These are phyloP conservation scores for Ustilago hordei DNA, from an alignment of 1,284 basidiomycete species.

Conservation along the genomic window DNA sequence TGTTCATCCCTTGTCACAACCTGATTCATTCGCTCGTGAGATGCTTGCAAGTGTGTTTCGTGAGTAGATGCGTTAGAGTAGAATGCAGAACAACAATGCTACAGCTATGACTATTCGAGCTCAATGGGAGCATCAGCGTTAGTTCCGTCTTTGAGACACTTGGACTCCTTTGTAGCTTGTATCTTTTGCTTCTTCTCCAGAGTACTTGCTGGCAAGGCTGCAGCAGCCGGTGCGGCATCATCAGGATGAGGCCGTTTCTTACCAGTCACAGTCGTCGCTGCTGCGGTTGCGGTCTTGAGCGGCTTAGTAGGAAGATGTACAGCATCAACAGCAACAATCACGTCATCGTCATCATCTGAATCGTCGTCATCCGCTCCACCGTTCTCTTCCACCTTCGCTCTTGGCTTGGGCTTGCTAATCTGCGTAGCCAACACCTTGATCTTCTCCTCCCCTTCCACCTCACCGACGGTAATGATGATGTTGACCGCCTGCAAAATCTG, in stretches of 20 bases:
- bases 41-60: background rate
- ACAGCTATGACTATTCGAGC: conserved; percentile 18
- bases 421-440: conserved; percentile 18
- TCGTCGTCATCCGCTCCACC: conserved; percentile 4
- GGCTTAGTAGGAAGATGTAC: conserved; percentile 1
- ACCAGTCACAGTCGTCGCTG: conserved; percentile 6
- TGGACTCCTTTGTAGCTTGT: background rate
- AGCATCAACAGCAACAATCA: background rate
- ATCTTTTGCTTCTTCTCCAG: conserved; percentile 30
- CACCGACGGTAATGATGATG: conserved; percentile 42
- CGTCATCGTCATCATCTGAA: conserved; percentile 10
- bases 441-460: background rate
- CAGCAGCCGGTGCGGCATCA: background rate
- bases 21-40: background rate
- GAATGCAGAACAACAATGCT: background rate
- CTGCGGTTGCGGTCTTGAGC: background rate
- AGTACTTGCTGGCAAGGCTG: background rate
- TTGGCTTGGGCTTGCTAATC: conserved; percentile 14
- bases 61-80: background rate
- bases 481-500: conserved; percentile 47
- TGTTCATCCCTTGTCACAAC: background rate
- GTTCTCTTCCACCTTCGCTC: background rate
- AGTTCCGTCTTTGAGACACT: conserved; percentile 4
- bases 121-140: conserved; percentile 17
- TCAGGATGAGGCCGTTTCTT: conserved; percentile 37